A percentile compares a stretch with the other conserved stretches of the same genome.
Conservation (phyloP, 768 basidiomycete genomes). For the Mrakia frigida region DNA sequence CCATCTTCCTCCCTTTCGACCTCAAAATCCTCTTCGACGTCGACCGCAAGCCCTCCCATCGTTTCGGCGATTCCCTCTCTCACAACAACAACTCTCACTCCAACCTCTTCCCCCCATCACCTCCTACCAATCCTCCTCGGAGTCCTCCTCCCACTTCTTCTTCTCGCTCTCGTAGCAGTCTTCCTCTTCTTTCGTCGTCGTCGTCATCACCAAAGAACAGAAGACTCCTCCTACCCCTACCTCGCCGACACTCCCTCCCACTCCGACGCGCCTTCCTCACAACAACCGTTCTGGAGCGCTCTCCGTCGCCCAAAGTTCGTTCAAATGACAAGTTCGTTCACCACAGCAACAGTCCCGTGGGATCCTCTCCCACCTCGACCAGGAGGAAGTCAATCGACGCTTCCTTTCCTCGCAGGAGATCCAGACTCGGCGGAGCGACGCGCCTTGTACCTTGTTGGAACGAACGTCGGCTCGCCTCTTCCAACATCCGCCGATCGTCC, state of each 20-base stretch:
- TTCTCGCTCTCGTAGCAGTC: background rate
- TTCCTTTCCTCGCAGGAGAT: background rate
- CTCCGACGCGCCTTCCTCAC: background rate
- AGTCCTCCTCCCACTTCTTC: background rate
- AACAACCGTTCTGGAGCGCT: background rate
- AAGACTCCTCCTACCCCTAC: background rate
- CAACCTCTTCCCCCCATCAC: background rate
- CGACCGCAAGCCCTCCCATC: background rate
- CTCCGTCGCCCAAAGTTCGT: background rate
- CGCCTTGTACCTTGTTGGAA: background rate
- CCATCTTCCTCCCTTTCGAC: background rate
- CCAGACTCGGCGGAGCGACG: background rate
- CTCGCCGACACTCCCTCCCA: background rate
- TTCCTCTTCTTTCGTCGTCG: background rate
- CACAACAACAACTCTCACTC: background rate
- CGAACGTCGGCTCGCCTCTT: background rate
- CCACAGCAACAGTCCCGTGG: background rate
- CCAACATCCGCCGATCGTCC: background rate
- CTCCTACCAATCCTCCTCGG: conserved; percentile 3
- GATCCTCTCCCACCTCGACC: background rate
- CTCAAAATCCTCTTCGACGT: background rate
- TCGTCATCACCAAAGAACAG: background rate
- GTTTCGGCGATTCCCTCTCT: background rate
- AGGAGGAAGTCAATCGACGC: background rate
- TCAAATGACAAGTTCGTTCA: background rate